Base-by-base conservation (phyloP, 108 stramenopile species). In the Nitzschia sp. region DNA sequence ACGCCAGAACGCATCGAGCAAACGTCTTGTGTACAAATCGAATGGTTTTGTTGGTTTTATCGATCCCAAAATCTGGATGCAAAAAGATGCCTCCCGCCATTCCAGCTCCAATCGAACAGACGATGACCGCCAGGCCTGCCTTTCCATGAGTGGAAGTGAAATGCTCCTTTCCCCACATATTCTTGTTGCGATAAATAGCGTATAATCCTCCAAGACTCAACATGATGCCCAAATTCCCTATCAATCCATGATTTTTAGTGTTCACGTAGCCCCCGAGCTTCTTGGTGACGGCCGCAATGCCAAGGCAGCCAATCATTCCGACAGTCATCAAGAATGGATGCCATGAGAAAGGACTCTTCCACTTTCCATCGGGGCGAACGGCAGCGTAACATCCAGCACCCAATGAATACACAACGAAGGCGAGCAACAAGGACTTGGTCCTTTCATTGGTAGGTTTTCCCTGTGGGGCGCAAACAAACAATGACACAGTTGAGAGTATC, bases 21-120 rank as follows among this genome's bases (percentile, higher is more conserved):
- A 68, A 62, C 35, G 65, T 72, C 58, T 92, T 92, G 74, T 92
- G 91, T 9, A 66, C 78, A 17, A 59, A 68, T 25, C 91, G 88
- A 68, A 82, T 73, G 21, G 66, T 69, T 50, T 85, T 71, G 63
- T 93, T 90, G 52, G 85, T 85, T 69, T 93, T 93, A 54, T 82
- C 84, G 36, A 89, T 63, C 0, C 92, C 92, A 77, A 88, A 90
- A 63, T 93, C 92, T 4, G 92, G 92, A 72, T 93, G 92, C 16
- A 93, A 71, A 52, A 93, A 77, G 13, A 93, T 76, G 13, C 64
- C 82, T 9, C 92, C 92, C 0, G 74, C 87, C 35, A 93, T 19
- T 2, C 80, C 85, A 13, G 69, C 53, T 56, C 80, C 70, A 27
- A 85, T 57, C 26, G 67, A 72, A 8, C 66, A 62, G 1, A 76